Percentiles rank a stretch among this genome's conserved stretches.
phyloP scores from a whole-genome alignment of 2,329 filamentous ascomycete species.

The Hypoxylon sp. region DNA sequence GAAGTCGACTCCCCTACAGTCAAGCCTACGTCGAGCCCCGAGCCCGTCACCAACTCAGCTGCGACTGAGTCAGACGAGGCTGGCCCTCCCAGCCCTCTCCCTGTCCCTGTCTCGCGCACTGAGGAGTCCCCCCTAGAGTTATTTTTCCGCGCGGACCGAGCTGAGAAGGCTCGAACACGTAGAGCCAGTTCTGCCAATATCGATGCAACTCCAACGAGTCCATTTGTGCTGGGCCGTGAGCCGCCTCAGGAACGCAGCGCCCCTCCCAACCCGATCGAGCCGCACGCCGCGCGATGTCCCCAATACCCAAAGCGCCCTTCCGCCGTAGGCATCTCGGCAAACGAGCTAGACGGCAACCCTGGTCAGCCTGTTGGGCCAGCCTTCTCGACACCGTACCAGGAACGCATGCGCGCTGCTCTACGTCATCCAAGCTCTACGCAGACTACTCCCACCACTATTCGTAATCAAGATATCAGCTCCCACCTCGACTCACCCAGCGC shows the following conservation, averaged over 20 bases:
- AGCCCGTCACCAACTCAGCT: conserved; percentile 59
- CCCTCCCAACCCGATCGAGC: conserved; percentile 46
- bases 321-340: conserved; percentile 66
- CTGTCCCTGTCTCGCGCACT: conserved; percentile 41
- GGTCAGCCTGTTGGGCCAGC: conserved; percentile 67
- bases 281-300: conserved; percentile 41
- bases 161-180: conserved; percentile 72
- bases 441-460: conserved; percentile 29
- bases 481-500: conserved; percentile 56
- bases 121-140: conserved; percentile 84
- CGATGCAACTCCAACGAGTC: conserved; percentile 49
- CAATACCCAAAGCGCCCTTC: conserved; percentile 53
- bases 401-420: conserved; percentile 66
- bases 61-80: conserved; percentile 61
- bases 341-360: conserved; percentile 71
- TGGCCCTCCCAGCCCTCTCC: conserved; percentile 53
- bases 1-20: conserved; percentile 68
- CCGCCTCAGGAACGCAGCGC: conserved; percentile 48
- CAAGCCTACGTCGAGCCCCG: conserved; percentile 52
- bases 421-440: conserved; percentile 41
- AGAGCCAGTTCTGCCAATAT: conserved; percentile 60
- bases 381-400: conserved; percentile 72
- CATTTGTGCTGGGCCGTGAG: conserved; percentile 61
- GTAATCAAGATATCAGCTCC: conserved; percentile 41
- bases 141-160: conserved; percentile 86